phyloP scores from a whole-genome alignment of 495 filamentous ascomycete genomes.

The Daldinia decipiens region DNA sequence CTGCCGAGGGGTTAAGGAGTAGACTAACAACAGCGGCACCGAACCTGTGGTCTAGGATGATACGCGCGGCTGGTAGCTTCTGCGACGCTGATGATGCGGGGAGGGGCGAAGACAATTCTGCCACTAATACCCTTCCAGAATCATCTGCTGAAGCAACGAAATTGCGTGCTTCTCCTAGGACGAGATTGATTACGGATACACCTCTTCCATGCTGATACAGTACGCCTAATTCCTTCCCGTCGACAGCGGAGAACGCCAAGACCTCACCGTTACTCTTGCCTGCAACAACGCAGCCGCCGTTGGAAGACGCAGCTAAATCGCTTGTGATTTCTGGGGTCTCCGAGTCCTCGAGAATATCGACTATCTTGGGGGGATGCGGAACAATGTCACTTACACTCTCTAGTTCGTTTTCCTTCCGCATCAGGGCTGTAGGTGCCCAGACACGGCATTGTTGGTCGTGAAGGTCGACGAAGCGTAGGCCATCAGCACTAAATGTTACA shows the following conservation, averaged over 20 bases:
- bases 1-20: not conserved
- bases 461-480: not conserved
- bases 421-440: constrained; percentile 6
- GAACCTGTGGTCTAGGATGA: not conserved
- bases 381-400: not conserved
- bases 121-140: not conserved
- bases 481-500: constrained; percentile 7
- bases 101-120: not conserved
- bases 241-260: not conserved
- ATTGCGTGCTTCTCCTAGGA: not conserved
- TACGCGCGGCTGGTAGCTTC: not conserved
- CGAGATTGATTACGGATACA: not conserved
- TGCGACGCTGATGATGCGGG: not conserved
- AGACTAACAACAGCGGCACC: not conserved
- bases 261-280: not conserved
- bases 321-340: not conserved
- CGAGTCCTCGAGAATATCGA: not conserved
- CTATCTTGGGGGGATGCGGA: not conserved
- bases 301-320: not conserved
- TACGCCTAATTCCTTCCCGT: not conserved
- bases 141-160: not conserved
- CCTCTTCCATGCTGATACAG: not conserved
- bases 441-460: constrained; percentile 7
- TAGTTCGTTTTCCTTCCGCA: not conserved
- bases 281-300: not conserved